Evolutionary conservation across 331 rosid species (phyloP), one percentile per base, ranked within the genome.

Genomic region (Malus hybrid): DNA sequence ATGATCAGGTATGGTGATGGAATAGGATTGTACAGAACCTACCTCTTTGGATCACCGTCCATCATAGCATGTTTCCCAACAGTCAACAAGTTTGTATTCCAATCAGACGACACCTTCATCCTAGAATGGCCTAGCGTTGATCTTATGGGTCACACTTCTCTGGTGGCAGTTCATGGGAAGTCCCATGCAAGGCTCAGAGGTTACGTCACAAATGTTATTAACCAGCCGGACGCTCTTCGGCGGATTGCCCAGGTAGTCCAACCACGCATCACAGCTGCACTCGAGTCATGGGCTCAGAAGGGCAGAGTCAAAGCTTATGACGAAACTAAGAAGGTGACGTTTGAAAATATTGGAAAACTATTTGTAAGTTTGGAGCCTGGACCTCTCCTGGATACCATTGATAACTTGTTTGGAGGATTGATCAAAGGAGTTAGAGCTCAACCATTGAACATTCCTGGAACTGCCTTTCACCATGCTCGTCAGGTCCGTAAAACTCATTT

Each of bases 31-130:
- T 87, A 73, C 22, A 76, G 86, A 69, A 81, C 82, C 7, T 83
- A 83, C 73, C 80, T 87, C 2, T 87, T 83, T 68, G 83, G 86
- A 16, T 6, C 75, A 69, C 85, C 87, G 10, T 53, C 80, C 6
- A 79, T 87, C 76, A 76, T 87, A 57, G 81, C 82, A 33, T 81
- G 63, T 28, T 58, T 46, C 6, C 82, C 91, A 24, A 15, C 56
- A 1, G 22, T 72, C 19, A 82, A 29, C 83, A 83, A 79, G 57
- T 83, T 71, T 46, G 75, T 85, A 5, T 18, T 85, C 4, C 68
- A 65, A 30, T 33, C 67, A 30, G 75, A 68, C 0, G 80, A 80
- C 4, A 50, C 1, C 3, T 65, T 85, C 76, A 48, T 26, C 9
- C 6, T 14, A 20, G 32, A 71, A 0, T 76, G 86, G 83, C 87